These are phyloP conservation scores for Scedosporium apiospermum DNA, from an alignment of 2,329 filamentous ascomycete species.

Conservation along the genomic window DNA sequence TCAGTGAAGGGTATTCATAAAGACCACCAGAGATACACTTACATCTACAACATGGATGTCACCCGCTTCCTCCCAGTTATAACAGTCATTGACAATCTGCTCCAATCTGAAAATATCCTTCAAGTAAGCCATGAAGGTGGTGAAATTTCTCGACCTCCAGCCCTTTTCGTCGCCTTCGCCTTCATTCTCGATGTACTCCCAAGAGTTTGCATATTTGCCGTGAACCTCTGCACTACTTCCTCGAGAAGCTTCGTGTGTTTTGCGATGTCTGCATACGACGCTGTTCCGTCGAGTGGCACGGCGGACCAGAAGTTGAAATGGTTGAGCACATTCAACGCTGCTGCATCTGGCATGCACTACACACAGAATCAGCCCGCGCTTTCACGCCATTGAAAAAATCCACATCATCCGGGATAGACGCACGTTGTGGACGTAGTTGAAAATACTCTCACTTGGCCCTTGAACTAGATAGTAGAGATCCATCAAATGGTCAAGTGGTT, in stretches of 20 bases:
- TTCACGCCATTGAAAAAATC: background rate
- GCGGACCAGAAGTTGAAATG: constrained; percentile 42
- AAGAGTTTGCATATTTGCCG: constrained; percentile 38
- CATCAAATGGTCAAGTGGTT: constrained; percentile 32
- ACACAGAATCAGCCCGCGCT: background rate
- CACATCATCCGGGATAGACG: constrained; percentile 7
- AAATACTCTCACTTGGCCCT: constrained; percentile 39
- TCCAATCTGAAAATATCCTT: constrained; percentile 35
- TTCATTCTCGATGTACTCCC: constrained; percentile 24
- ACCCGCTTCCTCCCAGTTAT: constrained; percentile 42
- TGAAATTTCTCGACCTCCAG: constrained; percentile 25
- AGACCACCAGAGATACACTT: constrained; percentile 46
- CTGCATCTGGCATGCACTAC: constrained; percentile 32
- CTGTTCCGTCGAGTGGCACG: constrained; percentile 35
- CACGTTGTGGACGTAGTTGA: constrained; percentile 32
- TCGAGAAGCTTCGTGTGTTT: constrained; percentile 31
- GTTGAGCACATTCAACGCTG: constrained; percentile 37
- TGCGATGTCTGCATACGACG: constrained; percentile 28
- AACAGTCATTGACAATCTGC: constrained; percentile 47
- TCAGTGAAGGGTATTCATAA: constrained; percentile 29
- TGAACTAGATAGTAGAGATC: constrained; percentile 36
- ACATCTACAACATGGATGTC: constrained; percentile 43
- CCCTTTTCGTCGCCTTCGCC: constrained; percentile 27
- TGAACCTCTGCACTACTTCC: constrained; percentile 39
- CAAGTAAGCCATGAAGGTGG: constrained; percentile 42